A percentile compares a stretch with the other conserved stretches of the same genome.
Conservation (phyloP, 257 asterid species). For the Nicotiana obtusifolia region DNA sequence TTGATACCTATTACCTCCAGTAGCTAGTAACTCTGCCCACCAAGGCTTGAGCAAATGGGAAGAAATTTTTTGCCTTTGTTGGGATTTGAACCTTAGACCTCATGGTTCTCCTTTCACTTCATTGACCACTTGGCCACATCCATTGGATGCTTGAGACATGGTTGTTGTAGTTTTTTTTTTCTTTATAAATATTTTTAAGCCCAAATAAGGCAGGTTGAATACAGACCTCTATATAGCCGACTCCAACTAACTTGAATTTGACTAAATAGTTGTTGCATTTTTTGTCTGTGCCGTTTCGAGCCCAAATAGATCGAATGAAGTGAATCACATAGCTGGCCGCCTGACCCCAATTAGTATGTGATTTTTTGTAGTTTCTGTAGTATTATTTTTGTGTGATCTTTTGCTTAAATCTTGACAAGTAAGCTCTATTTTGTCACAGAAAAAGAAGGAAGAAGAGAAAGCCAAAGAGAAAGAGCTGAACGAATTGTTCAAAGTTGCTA, state of each 20-base stretch:
- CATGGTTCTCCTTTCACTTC: too few species aligned
- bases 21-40: too few species aligned
- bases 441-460: slow-evolving; percentile 95
- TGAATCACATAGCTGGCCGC: background rate
- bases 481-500: slow-evolving; percentile 79
- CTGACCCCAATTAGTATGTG: background rate
- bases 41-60: too few species aligned
- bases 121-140: too few species aligned
- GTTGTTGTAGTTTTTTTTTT: background rate
- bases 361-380: background rate
- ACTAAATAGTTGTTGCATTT: background rate
- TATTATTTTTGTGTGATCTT: background rate
- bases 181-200: background rate
- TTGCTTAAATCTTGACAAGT: slow-evolving; percentile 11
- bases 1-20: too few species aligned
- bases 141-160: background rate
- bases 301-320: background rate
- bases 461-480: slow-evolving; percentile 85
- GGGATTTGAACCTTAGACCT: too few species aligned
- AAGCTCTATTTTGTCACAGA: slow-evolving; percentile 37
- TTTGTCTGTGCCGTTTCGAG: background rate
- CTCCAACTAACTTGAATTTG: background rate
- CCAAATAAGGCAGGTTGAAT: background rate
- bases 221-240: background rate
- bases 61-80: too few species aligned